Evolutionary conservation across 345 rosid genomes (phyloP), one percentile per base, ranked within the genome.

Genomic region (Odontarrhena argentea): DNA sequence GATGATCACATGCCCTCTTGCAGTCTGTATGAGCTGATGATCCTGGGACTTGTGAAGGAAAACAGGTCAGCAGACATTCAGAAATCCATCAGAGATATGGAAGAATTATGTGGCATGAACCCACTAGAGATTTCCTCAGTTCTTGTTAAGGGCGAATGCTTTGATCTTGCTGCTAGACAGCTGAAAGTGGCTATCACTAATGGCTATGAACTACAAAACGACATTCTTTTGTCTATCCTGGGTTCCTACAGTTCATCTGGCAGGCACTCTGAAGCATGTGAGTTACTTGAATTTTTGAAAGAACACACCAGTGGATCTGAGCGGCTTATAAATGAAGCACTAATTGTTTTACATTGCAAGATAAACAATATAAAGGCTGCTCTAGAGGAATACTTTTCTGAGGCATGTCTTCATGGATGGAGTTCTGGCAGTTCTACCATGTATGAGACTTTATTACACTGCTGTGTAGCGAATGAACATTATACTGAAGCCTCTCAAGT

Each of bases 71-170:
- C 84, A n/a, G 84, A 80, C 63, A 82, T 90, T 43, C 70, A 76
- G 65, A 84, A 83, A 69, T 55, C 89, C 68, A 76, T 86, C 53
- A 79, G 82, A 67, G 94, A 90, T 78, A 83, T 93, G 94, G 79
- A 82, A 75, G 84, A 79, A 76, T 51, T 84, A 45, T 79, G 81
- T 74, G 81, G 76, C 61, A 78, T 93, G 89, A 81, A 79, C 55
- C 85, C 84, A 9, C 82, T 86, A 56, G 57, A 77, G 50, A 76
- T 88, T 65, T 81, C 86, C 59, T 90, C 87, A 34, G 75, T 83
- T 76, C 98, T 93, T 71, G 90, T 86, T 76, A 86, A 79, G 80
- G 86, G 86, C 3, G 89, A 85, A 74, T 93, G 97, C 77, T 93
- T 78, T 77, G 94, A 93, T 65, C 85, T 55, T 66, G 98, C 96